These are phyloP conservation scores for Blastocystis sp. DNA, from an alignment of 352 stramenopile genomes.

Conservation along the genomic window DNA sequence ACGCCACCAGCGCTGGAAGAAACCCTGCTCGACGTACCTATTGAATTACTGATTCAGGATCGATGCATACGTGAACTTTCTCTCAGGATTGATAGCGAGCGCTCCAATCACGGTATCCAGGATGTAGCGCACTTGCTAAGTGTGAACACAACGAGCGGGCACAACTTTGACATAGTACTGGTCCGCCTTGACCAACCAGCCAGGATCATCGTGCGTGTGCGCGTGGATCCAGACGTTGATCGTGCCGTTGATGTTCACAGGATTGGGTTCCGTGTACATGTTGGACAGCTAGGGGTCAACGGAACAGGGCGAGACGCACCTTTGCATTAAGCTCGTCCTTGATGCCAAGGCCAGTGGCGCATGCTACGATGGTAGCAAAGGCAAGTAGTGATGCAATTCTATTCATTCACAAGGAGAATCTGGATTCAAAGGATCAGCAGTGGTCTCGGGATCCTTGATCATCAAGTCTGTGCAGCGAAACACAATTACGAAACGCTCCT, in stretches of 20 bases:
- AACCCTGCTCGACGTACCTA: slow-evolving; percentile 89
- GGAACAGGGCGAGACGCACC: neutral
- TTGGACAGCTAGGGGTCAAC: slow-evolving; percentile 28
- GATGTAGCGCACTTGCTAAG: slow-evolving; percentile 88
- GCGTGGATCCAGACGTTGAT: slow-evolving; percentile 72
- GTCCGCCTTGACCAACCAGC: slow-evolving; percentile 94
- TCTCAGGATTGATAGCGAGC: slow-evolving; percentile 85
- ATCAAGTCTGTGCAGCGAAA: slow-evolving; percentile 19
- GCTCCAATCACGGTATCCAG: slow-evolving; percentile 88
- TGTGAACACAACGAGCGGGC: slow-evolving; percentile 40
- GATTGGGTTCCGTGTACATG: slow-evolving; percentile 17
- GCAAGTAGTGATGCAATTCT: slow-evolving; percentile 6
- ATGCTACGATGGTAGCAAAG: neutral
- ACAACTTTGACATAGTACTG: slow-evolving; percentile 87
- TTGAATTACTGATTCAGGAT: neutral
- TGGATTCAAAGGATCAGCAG: neutral
- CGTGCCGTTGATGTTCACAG: slow-evolving; percentile 33
- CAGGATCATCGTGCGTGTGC: slow-evolving; percentile 75
- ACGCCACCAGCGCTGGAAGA: slow-evolving; percentile 96
- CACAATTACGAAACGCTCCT: slow-evolving; percentile 55
- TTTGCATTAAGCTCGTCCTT: slow-evolving; percentile 58
- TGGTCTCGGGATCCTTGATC: neutral
- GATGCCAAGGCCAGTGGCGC: neutral
- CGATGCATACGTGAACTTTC: slow-evolving; percentile 83
- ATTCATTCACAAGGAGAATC: slow-evolving; percentile 56